Percentiles rank a stretch among this genome's conserved stretches.
phyloP scores from a whole-genome alignment of 805 yeast species.

The Lachancea fermentati region DNA sequence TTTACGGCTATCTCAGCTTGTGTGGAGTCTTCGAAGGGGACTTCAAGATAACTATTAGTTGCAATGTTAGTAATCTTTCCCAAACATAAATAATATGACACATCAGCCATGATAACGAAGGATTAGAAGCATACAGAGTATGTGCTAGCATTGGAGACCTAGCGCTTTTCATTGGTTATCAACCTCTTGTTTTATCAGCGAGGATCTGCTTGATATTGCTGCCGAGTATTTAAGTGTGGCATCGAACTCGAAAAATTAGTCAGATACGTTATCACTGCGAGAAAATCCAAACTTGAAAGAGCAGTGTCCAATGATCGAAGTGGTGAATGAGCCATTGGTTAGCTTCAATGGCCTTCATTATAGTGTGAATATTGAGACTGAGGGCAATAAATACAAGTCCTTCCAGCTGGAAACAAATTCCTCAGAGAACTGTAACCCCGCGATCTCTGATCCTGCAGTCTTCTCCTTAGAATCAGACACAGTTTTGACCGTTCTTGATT shows the following conservation, averaged over 20 bases:
- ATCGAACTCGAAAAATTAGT: not conserved
- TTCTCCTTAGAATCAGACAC: not conserved
- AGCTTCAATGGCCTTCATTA: not conserved
- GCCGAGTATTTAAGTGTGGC: not conserved
- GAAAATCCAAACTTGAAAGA: not conserved
- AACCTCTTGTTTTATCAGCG: not conserved
- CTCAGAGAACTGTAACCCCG: not conserved
- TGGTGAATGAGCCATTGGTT: not conserved
- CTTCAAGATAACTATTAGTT: conserved; percentile 36
- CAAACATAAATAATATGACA: not conserved
- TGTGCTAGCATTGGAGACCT: conserved; percentile 13
- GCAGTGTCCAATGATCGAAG: not conserved
- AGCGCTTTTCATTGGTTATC: conserved; percentile 1
- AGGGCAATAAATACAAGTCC: conserved; percentile 11
- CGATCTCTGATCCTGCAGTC: not conserved
- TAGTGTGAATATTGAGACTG: conserved; percentile 9
- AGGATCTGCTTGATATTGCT: not conserved
- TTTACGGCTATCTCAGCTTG: conserved; percentile 62
- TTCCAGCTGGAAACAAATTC: conserved; percentile 9
- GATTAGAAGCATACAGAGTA: conserved; percentile 14
- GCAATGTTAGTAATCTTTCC: conserved; percentile 1
- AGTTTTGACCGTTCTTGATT: conserved; percentile 32
- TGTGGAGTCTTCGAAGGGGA: conserved; percentile 55
- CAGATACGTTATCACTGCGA: too few relatives aligned
- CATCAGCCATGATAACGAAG: not conserved